These are phyloP conservation scores for Aristolochia californica DNA, from an alignment of 164 flowering plant genomes.

Conservation along the genomic window DNA sequence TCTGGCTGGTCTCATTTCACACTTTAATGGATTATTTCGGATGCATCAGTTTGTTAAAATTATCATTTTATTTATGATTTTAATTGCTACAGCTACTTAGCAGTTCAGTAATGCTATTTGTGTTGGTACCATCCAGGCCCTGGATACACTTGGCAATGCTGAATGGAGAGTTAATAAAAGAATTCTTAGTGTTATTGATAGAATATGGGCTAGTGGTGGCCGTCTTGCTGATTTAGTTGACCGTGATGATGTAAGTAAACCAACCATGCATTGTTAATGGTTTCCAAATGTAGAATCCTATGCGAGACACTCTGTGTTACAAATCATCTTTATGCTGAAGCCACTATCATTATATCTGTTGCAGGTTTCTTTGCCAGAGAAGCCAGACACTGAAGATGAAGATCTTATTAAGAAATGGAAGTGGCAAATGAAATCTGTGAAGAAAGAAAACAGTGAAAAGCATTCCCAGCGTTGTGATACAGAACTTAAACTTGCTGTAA, in stretches of 20 bases:
- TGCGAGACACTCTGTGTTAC: neutral
- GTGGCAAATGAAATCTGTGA: constrained; percentile 63
- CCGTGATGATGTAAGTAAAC: constrained; percentile 65
- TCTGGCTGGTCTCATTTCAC: too few species aligned
- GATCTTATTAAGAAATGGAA: constrained; percentile 60
- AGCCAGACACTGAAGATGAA: constrained; percentile 84
- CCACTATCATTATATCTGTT: neutral
- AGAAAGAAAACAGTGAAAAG: constrained; percentile 77
- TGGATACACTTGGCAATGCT: constrained; percentile 83
- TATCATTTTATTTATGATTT: too few species aligned
- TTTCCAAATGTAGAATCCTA: neutral
- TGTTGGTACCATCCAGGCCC: constrained; percentile 34
- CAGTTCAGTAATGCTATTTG: too few species aligned
- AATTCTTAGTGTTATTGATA: constrained; percentile 69
- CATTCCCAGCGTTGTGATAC: constrained; percentile 85
- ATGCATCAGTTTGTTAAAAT: too few species aligned
- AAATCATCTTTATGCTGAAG: neutral
- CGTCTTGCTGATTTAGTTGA: constrained; percentile 70
- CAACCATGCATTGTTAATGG: neutral
- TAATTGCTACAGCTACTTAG: too few species aligned
- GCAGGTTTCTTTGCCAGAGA: constrained; percentile 68
- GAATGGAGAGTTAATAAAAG: constrained; percentile 87
- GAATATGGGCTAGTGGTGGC: constrained; percentile 94
- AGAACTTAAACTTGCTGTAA: constrained; percentile 92
- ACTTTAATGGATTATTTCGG: too few species aligned